A percentile compares a stretch with the other conserved stretches of the same genome.
phyloP scores from a whole-genome alignment of 306 rosid genomes.

The Geum urbanum region DNA sequence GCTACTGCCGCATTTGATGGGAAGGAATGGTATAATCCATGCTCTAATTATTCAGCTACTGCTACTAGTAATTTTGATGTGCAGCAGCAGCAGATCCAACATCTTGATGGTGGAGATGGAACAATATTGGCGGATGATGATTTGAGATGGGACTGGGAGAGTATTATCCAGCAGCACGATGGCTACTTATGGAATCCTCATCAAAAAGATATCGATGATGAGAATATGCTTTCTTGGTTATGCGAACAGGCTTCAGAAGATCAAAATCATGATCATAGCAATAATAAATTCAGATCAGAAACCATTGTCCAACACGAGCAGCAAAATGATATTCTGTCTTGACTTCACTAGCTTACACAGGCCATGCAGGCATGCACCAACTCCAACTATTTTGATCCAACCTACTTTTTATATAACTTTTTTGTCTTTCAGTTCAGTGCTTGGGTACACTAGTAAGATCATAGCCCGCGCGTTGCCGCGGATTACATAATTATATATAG shows the following conservation, averaged over 20 bases:
- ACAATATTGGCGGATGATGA: not conserved
- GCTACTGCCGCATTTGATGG: not conserved
- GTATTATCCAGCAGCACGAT: not conserved
- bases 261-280: slow-evolving; percentile 11
- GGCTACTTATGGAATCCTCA: slow-evolving; percentile 13
- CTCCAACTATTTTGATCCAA: not conserved
- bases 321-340: slow-evolving; percentile 41
- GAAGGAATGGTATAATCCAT: slow-evolving; percentile 4
- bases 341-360: slow-evolving; percentile 28
- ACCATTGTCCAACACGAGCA: slow-evolving; percentile 15
- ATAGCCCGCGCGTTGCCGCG: too few relatives aligned
- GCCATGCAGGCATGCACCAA: too few relatives aligned
- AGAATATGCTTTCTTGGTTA: slow-evolving; percentile 29
- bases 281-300: slow-evolving; percentile 16
- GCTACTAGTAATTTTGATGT: not conserved
- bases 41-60: not conserved
- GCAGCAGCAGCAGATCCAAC: not conserved
- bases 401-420: not conserved
- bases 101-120: not conserved
- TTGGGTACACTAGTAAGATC: not conserved
- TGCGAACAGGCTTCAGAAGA: slow-evolving; percentile 22
- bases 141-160: slow-evolving; percentile 19
- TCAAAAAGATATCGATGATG: slow-evolving; percentile 17
- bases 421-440: not conserved
- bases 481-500: too few relatives aligned